A percentile compares a stretch with the other conserved stretches of the same genome.
phyloP scores from a whole-genome alignment of 768 basidiomycete species.

The Mycena rosella region DNA sequence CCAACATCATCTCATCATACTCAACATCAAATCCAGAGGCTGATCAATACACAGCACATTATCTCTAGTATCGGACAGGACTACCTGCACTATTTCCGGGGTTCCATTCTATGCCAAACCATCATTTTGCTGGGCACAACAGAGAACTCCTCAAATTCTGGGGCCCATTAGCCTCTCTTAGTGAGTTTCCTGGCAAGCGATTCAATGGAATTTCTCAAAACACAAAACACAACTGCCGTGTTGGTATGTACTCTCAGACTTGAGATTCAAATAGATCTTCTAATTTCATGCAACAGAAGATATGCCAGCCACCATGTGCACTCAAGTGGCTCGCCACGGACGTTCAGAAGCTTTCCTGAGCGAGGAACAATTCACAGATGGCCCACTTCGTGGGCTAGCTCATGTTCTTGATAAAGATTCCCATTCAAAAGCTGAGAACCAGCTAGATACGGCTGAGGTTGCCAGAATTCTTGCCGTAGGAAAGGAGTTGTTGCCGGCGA shows the following conservation, averaged over 20 bases:
- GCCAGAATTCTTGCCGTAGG: not conserved
- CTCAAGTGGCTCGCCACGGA: too few species aligned
- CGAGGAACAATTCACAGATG: too few species aligned
- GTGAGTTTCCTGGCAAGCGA: too few species aligned
- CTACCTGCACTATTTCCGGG: not conserved
- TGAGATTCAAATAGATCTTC: too few species aligned
- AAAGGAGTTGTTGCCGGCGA: not conserved
- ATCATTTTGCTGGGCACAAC: constrained; percentile 25
- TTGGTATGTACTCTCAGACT: too few species aligned
- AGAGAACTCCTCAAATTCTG: constrained; percentile 27
- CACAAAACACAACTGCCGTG: too few species aligned
- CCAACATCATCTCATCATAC: constrained; percentile 30
- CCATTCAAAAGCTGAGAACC: too few species aligned
- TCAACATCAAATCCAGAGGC: constrained; percentile 19
- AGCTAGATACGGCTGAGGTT: not conserved
- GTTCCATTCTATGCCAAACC: constrained; percentile 8
- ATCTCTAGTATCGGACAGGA: not conserved
- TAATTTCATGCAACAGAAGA: not conserved
- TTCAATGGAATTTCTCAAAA: too few species aligned
- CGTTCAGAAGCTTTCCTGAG: too few species aligned
- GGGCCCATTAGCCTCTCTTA: constrained; percentile 23
- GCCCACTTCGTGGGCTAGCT: too few species aligned
- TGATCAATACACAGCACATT: constrained; percentile 7
- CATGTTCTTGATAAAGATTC: too few species aligned
- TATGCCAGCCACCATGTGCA: not conserved